Percentiles rank a stretch among this genome's conserved stretches.
These are phyloP conservation scores for Colletotrichum euphorbiae DNA, from an alignment of 2,329 filamentous ascomycete species.

Conservation along the genomic window DNA sequence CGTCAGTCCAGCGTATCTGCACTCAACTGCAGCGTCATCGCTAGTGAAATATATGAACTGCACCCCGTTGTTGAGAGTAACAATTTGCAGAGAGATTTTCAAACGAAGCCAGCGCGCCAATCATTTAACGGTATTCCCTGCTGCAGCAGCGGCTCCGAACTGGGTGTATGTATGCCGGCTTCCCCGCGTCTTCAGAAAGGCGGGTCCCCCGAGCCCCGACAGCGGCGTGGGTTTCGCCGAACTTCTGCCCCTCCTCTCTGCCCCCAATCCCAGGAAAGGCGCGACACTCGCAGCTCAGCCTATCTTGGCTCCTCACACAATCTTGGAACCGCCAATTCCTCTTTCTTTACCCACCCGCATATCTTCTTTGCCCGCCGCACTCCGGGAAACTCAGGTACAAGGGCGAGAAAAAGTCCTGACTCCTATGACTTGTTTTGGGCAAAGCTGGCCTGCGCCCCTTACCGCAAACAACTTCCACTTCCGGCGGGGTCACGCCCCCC, in stretches of 20 bases:
- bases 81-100: too few relatives aligned
- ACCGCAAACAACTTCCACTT: background rate
- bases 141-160: slow-evolving; percentile 10
- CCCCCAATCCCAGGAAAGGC: slow-evolving; percentile 20
- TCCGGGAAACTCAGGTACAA: slow-evolving; percentile 4
- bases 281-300: slow-evolving; percentile 23
- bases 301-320: slow-evolving; percentile 33
- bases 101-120: too few relatives aligned
- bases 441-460: background rate
- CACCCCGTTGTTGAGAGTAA: too few relatives aligned
- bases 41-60: too few relatives aligned
- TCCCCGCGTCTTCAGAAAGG: slow-evolving; percentile 26
- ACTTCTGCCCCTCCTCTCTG: slow-evolving; percentile 24
- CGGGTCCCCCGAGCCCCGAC: slow-evolving; percentile 21
- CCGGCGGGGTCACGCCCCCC: background rate
- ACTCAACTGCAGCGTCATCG: too few relatives aligned
- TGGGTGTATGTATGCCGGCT: slow-evolving; percentile 31
- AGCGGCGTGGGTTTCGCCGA: slow-evolving; percentile 37
- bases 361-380: slow-evolving; percentile 13
- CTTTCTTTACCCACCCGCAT: slow-evolving; percentile 31
- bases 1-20: too few relatives aligned
- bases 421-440: background rate
- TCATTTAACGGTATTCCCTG: too few relatives aligned
- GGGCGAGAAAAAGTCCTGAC: background rate
- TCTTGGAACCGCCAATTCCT: slow-evolving; percentile 12